Base-by-base conservation (phyloP, 345 rosid genomes). In the Eucalyptus curtisii region DNA sequence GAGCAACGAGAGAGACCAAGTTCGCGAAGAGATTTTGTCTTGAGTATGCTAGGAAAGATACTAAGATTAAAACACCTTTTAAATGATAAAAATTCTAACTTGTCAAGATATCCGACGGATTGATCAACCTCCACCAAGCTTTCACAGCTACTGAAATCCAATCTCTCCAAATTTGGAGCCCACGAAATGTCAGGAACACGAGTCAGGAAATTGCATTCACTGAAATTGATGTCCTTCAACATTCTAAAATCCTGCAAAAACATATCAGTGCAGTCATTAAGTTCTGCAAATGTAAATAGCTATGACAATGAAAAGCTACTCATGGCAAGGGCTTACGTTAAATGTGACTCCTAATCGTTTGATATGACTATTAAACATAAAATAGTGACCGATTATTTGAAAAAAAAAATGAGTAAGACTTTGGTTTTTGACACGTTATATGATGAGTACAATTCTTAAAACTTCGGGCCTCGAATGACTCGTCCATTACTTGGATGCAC, bases 141-240 rank as follows among this genome's bases (percentile, higher is more conserved):
- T 61, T 61, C 1, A 7, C 68, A 30, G 0, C 0, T 0, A 2
- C 0, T 0, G 2, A 61, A 2, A 6, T 30, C 0, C 33, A 61
- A 5, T 2, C 33, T 30, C 59, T 20, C 27, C 12, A 55, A 9
- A 55, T 55, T 30, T 61, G 71, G 31, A 61, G 16, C 17, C 10
- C 0, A 61, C 0, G 33, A 61, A 30, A 61, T 0, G 33, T 61
- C 31, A 61, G 71, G 33, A 61, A 13, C 71, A 30, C 17, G 0
- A 61, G 31, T 13, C 33, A 30, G 68, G 68, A 7, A 61, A 7
- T 30, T 30, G 68, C 68, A 61, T 13, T 0, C 0, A 2, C 16
- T 30, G 4, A 61, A 27, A 30, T 61, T 1, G 31, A 61, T 30
- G 17, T 30, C 15, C 68, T 27, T 61, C 68, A 61, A 61, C 68